phyloP scores from a whole-genome alignment of 1,284 basidiomycete species.

The Papiliotrema terrestris region DNA sequence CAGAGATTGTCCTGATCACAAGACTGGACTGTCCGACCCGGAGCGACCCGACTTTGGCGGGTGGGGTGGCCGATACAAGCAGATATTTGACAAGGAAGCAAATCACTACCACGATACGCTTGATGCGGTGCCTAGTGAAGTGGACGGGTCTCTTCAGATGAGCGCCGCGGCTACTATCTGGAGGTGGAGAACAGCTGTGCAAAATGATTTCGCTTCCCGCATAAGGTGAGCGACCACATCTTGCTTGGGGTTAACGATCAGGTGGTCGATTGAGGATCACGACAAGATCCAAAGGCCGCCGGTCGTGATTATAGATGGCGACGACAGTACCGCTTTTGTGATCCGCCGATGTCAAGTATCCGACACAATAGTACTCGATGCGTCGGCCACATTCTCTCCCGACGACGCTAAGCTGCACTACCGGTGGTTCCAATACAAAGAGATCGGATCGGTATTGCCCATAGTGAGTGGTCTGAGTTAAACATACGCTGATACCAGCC shows the following conservation, averaged over 20 bases:
- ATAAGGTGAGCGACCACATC: conserved; percentile 7
- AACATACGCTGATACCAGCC: conserved; percentile 1
- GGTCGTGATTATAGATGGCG: conserved; percentile 9
- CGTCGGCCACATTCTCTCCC: conserved; percentile 2
- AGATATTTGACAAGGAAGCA: conserved; percentile 6
- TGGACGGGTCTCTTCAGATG: conserved; percentile 5
- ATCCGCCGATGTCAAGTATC: background rate
- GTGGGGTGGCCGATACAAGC: conserved; percentile 16
- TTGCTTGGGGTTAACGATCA: background rate
- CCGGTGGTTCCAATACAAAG: conserved; percentile 21
- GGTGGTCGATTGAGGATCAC: conserved; percentile 4
- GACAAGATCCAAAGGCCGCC: conserved; percentile 5
- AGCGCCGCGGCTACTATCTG: conserved; percentile 10
- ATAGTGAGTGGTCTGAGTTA: background rate
- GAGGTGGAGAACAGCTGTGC: conserved; percentile 12
- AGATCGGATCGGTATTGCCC: conserved; percentile 7
- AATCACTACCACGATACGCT: conserved; percentile 10
- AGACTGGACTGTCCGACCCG: conserved; percentile 14
- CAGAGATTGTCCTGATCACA: background rate
- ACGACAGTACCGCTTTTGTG: conserved; percentile 10
- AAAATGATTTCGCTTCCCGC: conserved; percentile 13
- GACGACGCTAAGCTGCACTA: conserved; percentile 8
- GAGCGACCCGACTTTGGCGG: conserved; percentile 14
- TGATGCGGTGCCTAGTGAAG: conserved; percentile 6
- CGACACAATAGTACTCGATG: conserved; percentile 11